Conservation (phyloP, 2,329 filamentous ascomycete species). For the Neoascochyta sp. region DNA sequence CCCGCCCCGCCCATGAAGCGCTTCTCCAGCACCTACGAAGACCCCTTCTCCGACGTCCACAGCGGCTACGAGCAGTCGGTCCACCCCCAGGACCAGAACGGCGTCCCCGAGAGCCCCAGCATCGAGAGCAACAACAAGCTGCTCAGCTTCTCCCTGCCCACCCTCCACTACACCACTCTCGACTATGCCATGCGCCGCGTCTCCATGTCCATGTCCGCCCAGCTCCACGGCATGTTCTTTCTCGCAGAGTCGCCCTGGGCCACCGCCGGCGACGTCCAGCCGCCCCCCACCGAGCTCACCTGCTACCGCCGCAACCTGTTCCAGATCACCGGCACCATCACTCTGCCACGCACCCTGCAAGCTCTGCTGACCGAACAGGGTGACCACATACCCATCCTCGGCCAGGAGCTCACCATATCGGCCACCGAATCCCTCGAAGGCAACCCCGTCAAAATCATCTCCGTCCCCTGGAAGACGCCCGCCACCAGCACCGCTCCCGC, state of each 20-base stretch:
- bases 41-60: slow-evolving; percentile 50
- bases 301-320: slow-evolving; percentile 96
- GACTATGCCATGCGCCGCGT: slow-evolving; percentile 63
- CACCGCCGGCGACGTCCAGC: slow-evolving; percentile 52
- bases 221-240: slow-evolving; percentile 87
- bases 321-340: slow-evolving; percentile 87
- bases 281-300: slow-evolving; percentile 73
- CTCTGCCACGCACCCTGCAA: slow-evolving; percentile 71
- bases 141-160: slow-evolving; percentile 49
- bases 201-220: slow-evolving; percentile 65
- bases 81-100: slow-evolving; percentile 45
- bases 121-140: slow-evolving; percentile 62
- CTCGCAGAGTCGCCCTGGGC: slow-evolving; percentile 73
- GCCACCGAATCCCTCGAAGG: slow-evolving; percentile 94
- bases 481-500: slow-evolving; percentile 70
- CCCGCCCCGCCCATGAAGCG: slow-evolving; percentile 46
- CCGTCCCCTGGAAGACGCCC: slow-evolving; percentile 96
- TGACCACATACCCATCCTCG: slow-evolving; percentile 76
- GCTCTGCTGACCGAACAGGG: slow-evolving; percentile 81
- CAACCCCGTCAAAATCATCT: slow-evolving; percentile 87
- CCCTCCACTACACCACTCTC: slow-evolving; percentile 56
- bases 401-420: slow-evolving; percentile 81
- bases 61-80: slow-evolving; percentile 47
- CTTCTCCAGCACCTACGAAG: slow-evolving; percentile 49
- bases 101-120: slow-evolving; percentile 50